These are phyloP conservation scores for Calycina herbarum DNA, from an alignment of 2,329 filamentous ascomycete species.

Conservation along the genomic window DNA sequence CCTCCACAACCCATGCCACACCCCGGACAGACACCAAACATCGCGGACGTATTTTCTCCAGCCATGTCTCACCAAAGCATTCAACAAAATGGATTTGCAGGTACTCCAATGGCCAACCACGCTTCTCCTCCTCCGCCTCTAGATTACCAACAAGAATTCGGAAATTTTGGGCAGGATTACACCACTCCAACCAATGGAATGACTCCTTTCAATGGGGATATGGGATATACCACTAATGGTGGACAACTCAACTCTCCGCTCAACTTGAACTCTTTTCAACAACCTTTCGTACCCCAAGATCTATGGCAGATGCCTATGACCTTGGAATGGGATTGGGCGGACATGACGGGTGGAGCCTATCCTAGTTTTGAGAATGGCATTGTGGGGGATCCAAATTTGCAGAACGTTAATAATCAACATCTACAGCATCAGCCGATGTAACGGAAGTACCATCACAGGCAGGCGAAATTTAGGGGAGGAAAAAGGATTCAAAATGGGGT, in stretches of 20 bases:
- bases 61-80: slow-evolving; percentile 31
- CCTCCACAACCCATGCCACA: slow-evolving; percentile 33
- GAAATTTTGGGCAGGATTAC: slow-evolving; percentile 32
- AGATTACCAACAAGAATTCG: slow-evolving; percentile 23
- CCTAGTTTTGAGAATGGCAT: slow-evolving; percentile 62
- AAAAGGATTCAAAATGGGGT: not conserved
- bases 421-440: slow-evolving; percentile 30
- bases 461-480: not conserved
- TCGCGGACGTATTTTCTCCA: slow-evolving; percentile 34
- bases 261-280: slow-evolving; percentile 60
- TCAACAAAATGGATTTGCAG: slow-evolving; percentile 32
- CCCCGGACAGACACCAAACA: slow-evolving; percentile 24
- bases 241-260: slow-evolving; percentile 32
- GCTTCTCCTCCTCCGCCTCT: slow-evolving; percentile 22
- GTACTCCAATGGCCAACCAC: slow-evolving; percentile 23
- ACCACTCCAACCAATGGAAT: slow-evolving; percentile 28
- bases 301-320: slow-evolving; percentile 96
- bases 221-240: slow-evolving; percentile 32
- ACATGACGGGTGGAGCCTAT: slow-evolving; percentile 66
- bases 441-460: not conserved
- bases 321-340: slow-evolving; percentile 74
- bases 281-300: slow-evolving; percentile 89
- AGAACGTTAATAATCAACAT: slow-evolving; percentile 30
- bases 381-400: slow-evolving; percentile 30
- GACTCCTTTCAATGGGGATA: slow-evolving; percentile 32